Conservation (phyloP, 306 rosid genomes). For the Benincasa hispida region DNA sequence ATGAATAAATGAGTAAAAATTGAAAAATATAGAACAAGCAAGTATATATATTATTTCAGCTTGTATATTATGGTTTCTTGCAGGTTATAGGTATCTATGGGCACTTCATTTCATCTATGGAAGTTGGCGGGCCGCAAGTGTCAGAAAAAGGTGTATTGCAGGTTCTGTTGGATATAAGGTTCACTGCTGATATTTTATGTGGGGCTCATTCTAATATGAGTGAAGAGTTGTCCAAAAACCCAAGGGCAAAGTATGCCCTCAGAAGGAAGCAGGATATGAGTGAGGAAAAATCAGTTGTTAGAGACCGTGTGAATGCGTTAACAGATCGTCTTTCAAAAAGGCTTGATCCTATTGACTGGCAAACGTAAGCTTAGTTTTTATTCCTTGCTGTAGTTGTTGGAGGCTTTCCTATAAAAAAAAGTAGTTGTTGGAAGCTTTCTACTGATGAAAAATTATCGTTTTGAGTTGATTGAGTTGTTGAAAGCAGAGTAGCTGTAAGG, state of each 20-base stretch:
- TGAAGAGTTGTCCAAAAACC: constrained; percentile 36
- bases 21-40: neutral
- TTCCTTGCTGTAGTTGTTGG: neutral
- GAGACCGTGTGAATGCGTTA: constrained; percentile 53
- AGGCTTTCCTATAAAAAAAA: no score
- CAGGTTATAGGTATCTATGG: constrained; percentile 72
- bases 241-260: constrained; percentile 32
- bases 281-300: constrained; percentile 39
- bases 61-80: constrained; percentile 11
- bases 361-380: constrained; percentile 52
- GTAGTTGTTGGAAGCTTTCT: neutral
- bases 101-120: constrained; percentile 45
- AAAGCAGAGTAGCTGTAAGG: neutral
- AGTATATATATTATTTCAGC: neutral
- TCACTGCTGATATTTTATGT: constrained; percentile 80
- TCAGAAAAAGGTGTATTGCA: constrained; percentile 92
- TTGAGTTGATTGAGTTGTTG: neutral
- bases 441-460: neutral
- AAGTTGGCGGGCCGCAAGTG: constrained; percentile 48
- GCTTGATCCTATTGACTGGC: constrained; percentile 98
- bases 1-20: neutral
- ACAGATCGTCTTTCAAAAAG: constrained; percentile 59
- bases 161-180: constrained; percentile 74
- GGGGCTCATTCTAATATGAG: constrained; percentile 50
- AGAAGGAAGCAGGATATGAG: constrained; percentile 69